Percentiles rank a stretch among this genome's conserved stretches.
Conservation (phyloP, 2,329 filamentous ascomycete genomes). For the Penicillium italicum region DNA sequence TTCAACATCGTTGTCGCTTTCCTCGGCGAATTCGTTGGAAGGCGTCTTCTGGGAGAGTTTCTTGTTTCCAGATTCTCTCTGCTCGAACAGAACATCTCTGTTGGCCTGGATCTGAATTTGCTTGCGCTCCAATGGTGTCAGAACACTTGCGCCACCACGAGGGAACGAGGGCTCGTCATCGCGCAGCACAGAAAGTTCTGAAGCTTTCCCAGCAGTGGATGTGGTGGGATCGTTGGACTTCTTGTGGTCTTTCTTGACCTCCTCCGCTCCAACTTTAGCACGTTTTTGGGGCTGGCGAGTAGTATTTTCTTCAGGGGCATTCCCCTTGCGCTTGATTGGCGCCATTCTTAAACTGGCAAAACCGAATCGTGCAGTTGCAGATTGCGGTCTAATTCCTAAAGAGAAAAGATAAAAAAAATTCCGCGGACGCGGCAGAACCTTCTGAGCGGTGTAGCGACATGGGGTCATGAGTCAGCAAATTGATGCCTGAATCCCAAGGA, state of each 20-base stretch:
- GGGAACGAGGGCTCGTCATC: constrained; percentile 90
- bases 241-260: constrained; percentile 34
- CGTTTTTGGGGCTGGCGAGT: constrained; percentile 40
- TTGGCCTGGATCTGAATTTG: constrained; percentile 93
- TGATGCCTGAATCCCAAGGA: not conserved
- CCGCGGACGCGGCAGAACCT: constrained; percentile 23
- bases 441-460: constrained; percentile 12
- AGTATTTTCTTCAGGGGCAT: constrained; percentile 35
- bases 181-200: constrained; percentile 47
- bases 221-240: constrained; percentile 26
- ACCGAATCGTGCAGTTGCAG: constrained; percentile 25
- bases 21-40: constrained; percentile 57
- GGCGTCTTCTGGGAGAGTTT: constrained; percentile 41
- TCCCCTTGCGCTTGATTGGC: constrained; percentile 46
- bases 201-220: constrained; percentile 28
- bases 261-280: constrained; percentile 39
- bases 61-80: constrained; percentile 54
- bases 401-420: constrained; percentile 27
- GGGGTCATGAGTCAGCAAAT: not conserved
- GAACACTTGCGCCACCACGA: constrained; percentile 81
- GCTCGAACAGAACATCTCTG: constrained; percentile 86
- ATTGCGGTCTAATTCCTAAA: constrained; percentile 28
- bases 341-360: constrained; percentile 37
- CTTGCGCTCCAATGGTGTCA: constrained; percentile 93
- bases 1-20: constrained; percentile 53